Evolutionary conservation across 331 rosid genomes (phyloP), one percentile per base, ranked within the genome.

Genomic region (Dryas integrifolia): DNA sequence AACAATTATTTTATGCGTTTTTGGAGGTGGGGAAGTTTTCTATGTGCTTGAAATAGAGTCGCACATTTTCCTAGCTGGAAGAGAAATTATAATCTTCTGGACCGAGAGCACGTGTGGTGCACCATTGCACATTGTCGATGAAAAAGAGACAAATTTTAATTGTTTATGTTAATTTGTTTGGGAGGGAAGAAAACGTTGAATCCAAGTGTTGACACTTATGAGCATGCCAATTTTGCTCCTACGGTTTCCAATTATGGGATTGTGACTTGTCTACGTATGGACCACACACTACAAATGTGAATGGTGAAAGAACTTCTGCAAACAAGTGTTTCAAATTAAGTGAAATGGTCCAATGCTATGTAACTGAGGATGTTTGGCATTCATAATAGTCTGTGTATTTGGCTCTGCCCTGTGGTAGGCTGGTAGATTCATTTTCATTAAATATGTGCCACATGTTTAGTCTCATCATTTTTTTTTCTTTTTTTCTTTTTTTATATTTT

Each of bases 71-170:
- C 88, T 51, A 80, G 86, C 44, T 21, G 67, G 58, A 58, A 26
- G 18, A 9, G 26, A 76, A 83, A 77, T 76, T 68, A 72, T 78
- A 66, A 77, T 79, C 74, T 64, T 61, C 51, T 60, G 69, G 86
- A 80, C 77, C 58, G 59, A 79, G 79, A 77, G 89, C 92, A 85
- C 89, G 92, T 87, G 97, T 79, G 69, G 43, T 18, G 90, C 94
- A 55, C 74, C 76, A 72, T 59, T 11, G 40, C 43, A 82, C 84
- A 83, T 71, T 58, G 85, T 82, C 83, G 80, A 81, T 60, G 84
- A 78, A 82, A 86, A 79, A 75, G 70, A 74, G 90, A 91, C 90
- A 91, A 84, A 81, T 57, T 48, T 81, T 55, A 39, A 75, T 53
- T 46, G 49, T 59, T 70, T 63, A 73, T 58, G 30, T 70, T 38